phyloP scores from a whole-genome alignment of 345 rosid species.

The Populus tremula region DNA sequence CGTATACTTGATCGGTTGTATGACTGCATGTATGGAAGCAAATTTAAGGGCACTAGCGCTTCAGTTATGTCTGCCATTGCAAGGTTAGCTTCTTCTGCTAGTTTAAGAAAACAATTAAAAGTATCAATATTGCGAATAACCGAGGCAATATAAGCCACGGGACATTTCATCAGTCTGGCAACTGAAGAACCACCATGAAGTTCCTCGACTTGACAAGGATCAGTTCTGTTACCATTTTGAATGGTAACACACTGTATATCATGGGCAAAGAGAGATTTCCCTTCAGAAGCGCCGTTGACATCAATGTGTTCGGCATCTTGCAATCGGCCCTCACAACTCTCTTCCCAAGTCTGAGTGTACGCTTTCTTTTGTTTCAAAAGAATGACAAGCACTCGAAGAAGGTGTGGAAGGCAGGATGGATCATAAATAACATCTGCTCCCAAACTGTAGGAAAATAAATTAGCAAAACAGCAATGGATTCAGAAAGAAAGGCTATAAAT shows the following conservation, averaged over 20 bases:
- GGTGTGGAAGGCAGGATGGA: constrained; percentile 67
- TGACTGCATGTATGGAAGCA: constrained; percentile 64
- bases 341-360: constrained; percentile 13
- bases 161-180: constrained; percentile 13
- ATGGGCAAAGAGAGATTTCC: background rate
- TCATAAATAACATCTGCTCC: constrained; percentile 86
- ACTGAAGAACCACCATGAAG: background rate
- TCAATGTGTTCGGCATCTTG: background rate
- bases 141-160: constrained; percentile 61
- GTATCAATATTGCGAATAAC: constrained; percentile 73
- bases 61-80: constrained; percentile 45
- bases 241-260: background rate
- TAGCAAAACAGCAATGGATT: background rate
- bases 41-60: constrained; percentile 40
- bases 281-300: constrained; percentile 5
- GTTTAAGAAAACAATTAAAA: constrained; percentile 50
- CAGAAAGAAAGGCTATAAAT: background rate
- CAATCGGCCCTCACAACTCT: background rate
- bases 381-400: constrained; percentile 52
- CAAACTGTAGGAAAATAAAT: constrained; percentile 38
- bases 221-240: background rate
- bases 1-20: constrained; percentile 53
- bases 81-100: constrained; percentile 51
- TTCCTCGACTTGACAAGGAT: background rate
- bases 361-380: constrained; percentile 40